Conservation (phyloP, 169 alveolate species). For the Sarcocystis neurona region DNA sequence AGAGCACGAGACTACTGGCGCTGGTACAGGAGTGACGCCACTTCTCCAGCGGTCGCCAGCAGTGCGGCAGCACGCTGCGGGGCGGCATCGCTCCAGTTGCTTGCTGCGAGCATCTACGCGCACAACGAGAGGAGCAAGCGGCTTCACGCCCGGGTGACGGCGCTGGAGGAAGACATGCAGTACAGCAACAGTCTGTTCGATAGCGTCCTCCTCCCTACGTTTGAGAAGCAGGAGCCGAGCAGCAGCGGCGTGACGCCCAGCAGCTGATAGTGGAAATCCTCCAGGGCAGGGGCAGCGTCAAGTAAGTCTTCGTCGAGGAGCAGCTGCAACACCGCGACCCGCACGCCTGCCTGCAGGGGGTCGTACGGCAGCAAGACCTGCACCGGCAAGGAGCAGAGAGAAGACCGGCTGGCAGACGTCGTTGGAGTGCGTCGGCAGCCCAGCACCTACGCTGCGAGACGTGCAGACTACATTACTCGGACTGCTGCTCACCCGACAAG, state of each 20-base stretch:
- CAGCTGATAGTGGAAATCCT: conserved; percentile 1
- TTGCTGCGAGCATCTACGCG: too few relatives aligned
- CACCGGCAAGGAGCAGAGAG: too few relatives aligned
- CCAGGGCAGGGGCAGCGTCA: not conserved
- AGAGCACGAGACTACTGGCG: too few relatives aligned
- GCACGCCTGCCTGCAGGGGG: not conserved
- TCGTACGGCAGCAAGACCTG: conserved; percentile 12
- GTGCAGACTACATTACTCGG: too few relatives aligned
- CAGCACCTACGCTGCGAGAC: too few relatives aligned
- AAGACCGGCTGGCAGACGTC: too few relatives aligned
- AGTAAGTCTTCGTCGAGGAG: not conserved
- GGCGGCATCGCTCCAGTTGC: too few relatives aligned
- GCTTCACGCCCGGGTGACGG: too few relatives aligned
- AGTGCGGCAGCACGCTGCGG: not conserved
- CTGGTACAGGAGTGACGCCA: too few relatives aligned
- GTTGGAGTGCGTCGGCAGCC: too few relatives aligned
- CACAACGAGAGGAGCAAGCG: too few relatives aligned
- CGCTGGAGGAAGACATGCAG: not conserved
- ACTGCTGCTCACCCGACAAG: too few relatives aligned
- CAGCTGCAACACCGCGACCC: conserved; percentile 25
- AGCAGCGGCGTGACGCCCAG: conserved; percentile 27
- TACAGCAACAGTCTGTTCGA: not conserved
- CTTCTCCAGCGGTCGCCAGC: not conserved
- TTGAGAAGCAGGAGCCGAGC: not conserved
- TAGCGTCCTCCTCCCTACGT: not conserved